These are phyloP conservation scores for Wilhelminamyces savonicus DNA, from an alignment of 805 yeast species.

Conservation along the genomic window DNA sequence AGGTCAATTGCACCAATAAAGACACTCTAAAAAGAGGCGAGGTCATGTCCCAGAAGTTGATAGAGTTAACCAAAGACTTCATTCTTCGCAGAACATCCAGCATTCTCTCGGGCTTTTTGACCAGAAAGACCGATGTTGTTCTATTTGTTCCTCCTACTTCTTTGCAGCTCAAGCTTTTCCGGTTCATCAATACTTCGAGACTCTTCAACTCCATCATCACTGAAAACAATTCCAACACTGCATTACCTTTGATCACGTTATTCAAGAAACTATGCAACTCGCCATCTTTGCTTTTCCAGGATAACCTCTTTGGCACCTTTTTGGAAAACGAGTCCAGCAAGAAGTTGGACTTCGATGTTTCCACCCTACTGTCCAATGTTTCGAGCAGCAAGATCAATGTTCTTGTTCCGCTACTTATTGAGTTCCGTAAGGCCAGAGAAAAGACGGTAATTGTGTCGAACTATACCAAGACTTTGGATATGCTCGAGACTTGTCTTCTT, in stretches of 20 bases:
- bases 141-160: constrained; percentile 73
- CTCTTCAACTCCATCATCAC: constrained; percentile 24
- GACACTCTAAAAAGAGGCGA: constrained; percentile 51
- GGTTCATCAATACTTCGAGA: constrained; percentile 38
- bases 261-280: constrained; percentile 82
- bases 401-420: constrained; percentile 49
- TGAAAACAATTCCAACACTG: constrained; percentile 23
- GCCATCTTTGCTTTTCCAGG: constrained; percentile 55
- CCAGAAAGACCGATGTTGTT: constrained; percentile 70
- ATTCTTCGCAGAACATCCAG: constrained; percentile 67
- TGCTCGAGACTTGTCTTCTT: constrained; percentile 53
- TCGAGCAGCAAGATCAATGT: constrained; percentile 56
- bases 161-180: constrained; percentile 52
- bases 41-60: constrained; percentile 55
- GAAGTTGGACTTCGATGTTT: no score
- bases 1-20: constrained; percentile 45
- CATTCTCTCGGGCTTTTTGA: constrained; percentile 50
- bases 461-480: constrained; percentile 79
- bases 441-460: constrained; percentile 84
- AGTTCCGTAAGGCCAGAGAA: constrained; percentile 44
- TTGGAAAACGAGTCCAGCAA: constrained; percentile 1
- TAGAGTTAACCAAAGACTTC: constrained; percentile 57
- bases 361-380: no score
- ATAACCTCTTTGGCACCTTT: constrained; percentile 30
- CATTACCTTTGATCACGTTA: constrained; percentile 64